Evolutionary conservation across 2,329 filamentous ascomycete genomes (phyloP), one percentile per base, ranked within the genome.

Genomic region (Stachybotrys elegans): DNA sequence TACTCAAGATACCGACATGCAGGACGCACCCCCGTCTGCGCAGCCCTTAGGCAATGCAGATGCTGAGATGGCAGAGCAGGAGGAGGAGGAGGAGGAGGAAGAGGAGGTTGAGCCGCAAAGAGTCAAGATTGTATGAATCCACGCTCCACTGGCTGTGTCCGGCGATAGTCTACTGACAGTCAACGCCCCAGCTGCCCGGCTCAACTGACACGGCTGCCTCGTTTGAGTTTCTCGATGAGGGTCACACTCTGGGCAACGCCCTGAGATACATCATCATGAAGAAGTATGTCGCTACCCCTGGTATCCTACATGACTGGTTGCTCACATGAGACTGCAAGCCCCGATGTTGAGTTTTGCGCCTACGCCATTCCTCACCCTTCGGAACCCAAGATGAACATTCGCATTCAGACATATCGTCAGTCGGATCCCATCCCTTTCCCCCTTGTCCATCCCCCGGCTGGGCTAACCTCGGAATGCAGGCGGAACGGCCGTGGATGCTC

Each of bases 361-460:
- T 98, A 98, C 67, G 88, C 92, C 7, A 97, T 98, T 49, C 93
- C 93, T 22, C 93, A 98, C 68, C 93, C 93, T 41, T 95, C 91
- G 31, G 93, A 98, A 68, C 73, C 84, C 32, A 93, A 95, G 70
- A 95, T 98, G 92, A 95, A 97, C 61, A 73, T 98, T 49, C 82
- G 93, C 58, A 97, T 98, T 50, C 93, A 98, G 68, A 98, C 92
- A 53, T 97, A 93, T 59, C 88, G 92, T 95, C 72, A 62, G 82
- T 67, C 36, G n/a, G n/a, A n/a, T n/a, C n/a, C n/a, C n/a, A n/a
- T 23, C 39, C 20, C n/a, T n/a, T n/a, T n/a, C n/a, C n/a, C n/a
- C n/a, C n/a, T n/a, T n/a, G n/a, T n/a, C n/a, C n/a, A n/a, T n/a
- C n/a, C n/a, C n/a, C n/a, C n/a, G n/a, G n/a, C n/a, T n/a, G n/a